Evolutionary conservation across 768 basidiomycete genomes (phyloP), one percentile per base, ranked within the genome.

Genomic region (Suillus decipiens): DNA sequence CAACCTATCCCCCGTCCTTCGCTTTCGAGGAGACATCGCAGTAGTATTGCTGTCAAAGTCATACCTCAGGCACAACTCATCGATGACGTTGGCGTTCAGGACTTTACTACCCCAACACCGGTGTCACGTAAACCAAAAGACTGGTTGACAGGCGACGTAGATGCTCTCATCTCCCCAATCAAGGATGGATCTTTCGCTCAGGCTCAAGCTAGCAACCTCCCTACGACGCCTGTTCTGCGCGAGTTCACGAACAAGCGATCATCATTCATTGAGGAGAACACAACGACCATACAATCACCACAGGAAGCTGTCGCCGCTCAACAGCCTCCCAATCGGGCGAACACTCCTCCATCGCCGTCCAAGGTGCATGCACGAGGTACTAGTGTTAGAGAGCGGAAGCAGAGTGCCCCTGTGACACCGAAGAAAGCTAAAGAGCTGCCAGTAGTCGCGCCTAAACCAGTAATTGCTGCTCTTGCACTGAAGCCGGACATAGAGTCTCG

Each of bases 121-220:
- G 58, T 9, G 19, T 72, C 55, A 57, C 76, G 67, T 67, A 76
- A 72, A 70, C 78, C 75, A 54, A 80, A 76, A 66, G 90, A 93
- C 70, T 92, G 92, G 91, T 76, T 94, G 39, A 92, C 92, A 19
- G 92, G 92, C 10, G 83, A 84, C 60, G 84, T 86, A 61, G 80
- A 82, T 50, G 76, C 80, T n/a, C 50, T 63, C 7, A 34, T 51
- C 37, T 68, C 68, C 12, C 63, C 68, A 24, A 45, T 41, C n/a
- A 71, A 69, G 65, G 71, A 67, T 6, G 64, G 57, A 59, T 63
- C 43, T 39, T 24, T 61, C 28, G 59, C 65, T 28, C 64, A 68
- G n/a, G 48, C 56, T 28, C 56, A 57, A 41, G 24, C 41, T 41
- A 62, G 36, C 36, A 63, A 72, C 31, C 54, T 34, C 43, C 61